A percentile compares a stretch with the other conserved stretches of the same genome.
Conservation (phyloP, 495 filamentous ascomycete species). For the Venustampulla echinocandica region DNA sequence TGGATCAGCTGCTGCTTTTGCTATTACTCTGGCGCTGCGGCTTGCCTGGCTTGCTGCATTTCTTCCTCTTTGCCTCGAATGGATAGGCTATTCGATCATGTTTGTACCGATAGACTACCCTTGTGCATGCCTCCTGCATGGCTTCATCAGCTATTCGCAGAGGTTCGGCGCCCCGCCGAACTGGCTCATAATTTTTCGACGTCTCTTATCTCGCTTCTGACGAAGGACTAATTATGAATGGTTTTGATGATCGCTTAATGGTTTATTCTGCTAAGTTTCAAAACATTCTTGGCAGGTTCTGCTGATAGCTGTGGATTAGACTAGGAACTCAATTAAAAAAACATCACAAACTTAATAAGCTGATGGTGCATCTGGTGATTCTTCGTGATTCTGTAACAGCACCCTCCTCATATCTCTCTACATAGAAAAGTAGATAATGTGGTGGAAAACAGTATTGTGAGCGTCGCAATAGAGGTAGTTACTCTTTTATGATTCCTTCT, state of each 20-base stretch:
- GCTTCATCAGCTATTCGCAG: constrained; percentile 13
- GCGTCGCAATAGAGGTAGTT: too few species aligned
- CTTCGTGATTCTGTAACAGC: too few species aligned
- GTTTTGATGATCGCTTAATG: constrained; percentile 1
- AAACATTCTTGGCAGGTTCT: constrained; percentile 1
- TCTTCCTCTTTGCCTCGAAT: constrained; percentile 4
- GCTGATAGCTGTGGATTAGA: constrained; percentile 6
- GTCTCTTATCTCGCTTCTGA: constrained; percentile 1
- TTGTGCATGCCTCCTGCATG: constrained; percentile 5
- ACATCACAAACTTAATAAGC: constrained; percentile 24
- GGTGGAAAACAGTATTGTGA: too few species aligned
- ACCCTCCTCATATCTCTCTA: too few species aligned
- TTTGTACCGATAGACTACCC: constrained; percentile 23
- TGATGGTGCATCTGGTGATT: too few species aligned
- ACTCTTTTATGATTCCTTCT: too few species aligned
- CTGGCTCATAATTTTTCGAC: constrained; percentile 6
- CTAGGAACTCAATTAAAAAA: constrained; percentile 19
- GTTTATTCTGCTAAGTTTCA: constrained; percentile 1
- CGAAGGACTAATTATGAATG: neutral
- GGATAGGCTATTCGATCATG: constrained; percentile 9
- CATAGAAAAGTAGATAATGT: too few species aligned
- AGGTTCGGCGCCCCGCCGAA: constrained; percentile 1
- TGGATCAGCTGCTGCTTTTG: constrained; percentile 6
- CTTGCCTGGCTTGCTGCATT: constrained; percentile 1
- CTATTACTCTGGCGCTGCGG: neutral